Conservation (phyloP, 345 rosid genomes). For the Euclidium syriacum region DNA sequence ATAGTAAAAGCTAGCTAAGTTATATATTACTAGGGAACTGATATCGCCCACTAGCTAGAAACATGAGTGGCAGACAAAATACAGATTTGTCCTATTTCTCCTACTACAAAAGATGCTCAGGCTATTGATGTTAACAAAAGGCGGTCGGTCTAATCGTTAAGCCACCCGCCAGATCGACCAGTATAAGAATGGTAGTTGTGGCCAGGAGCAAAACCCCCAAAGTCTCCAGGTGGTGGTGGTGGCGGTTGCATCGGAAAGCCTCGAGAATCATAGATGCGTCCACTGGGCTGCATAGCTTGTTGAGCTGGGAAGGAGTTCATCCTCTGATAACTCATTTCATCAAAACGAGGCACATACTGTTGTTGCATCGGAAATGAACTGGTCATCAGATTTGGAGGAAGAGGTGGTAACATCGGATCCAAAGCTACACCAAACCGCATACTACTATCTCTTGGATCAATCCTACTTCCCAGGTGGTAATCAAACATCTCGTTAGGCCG, state of each 20-base stretch:
- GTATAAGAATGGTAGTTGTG: conserved; percentile 33
- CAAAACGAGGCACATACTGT: conserved; percentile 55
- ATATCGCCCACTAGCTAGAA: conserved; percentile 2
- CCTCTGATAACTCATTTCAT: conserved; percentile 50
- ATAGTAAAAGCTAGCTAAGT: neutral
- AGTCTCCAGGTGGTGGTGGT: conserved; percentile 1
- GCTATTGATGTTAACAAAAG: conserved; percentile 1
- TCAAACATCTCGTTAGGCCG: conserved; percentile 24
- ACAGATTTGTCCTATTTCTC: neutral
- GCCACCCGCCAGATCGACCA: conserved; percentile 55
- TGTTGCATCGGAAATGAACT: conserved; percentile 47
- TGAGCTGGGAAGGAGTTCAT: conserved; percentile 33
- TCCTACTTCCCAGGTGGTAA: conserved; percentile 17
- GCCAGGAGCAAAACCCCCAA: conserved; percentile 46
- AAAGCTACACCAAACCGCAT: conserved; percentile 28
- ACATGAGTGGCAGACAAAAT: neutral
- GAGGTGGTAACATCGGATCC: conserved; percentile 34
- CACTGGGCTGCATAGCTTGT: conserved; percentile 26
- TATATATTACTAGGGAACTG: neutral
- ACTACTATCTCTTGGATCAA: conserved; percentile 34
- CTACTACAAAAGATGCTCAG: neutral
- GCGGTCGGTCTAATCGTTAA: conserved; percentile 42
- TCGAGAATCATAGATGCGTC: conserved; percentile 10
- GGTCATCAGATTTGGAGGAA: conserved; percentile 31
- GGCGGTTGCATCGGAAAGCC: conserved; percentile 18